Evolutionary conservation across 441 rosid species (phyloP).

Genomic region (Corymbia calophylla): DNA sequence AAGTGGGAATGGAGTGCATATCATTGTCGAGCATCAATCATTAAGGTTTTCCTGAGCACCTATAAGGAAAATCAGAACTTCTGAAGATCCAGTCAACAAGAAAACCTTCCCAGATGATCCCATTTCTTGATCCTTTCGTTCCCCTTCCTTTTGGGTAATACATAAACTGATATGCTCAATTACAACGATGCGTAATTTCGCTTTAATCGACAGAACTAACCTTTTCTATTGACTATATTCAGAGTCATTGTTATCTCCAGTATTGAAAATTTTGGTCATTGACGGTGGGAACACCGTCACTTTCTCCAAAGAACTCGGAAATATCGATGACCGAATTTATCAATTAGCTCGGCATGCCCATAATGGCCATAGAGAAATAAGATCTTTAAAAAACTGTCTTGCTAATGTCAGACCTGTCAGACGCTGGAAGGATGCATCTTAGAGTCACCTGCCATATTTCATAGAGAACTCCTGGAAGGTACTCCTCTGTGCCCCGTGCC

Average conservation of each 20-base stretch:
- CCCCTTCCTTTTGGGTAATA: background rate
- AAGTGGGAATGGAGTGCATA: background rate
- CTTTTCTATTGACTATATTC: background rate
- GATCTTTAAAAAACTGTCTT: conserved; percentile 50
- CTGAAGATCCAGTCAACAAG: background rate
- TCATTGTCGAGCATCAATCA: background rate
- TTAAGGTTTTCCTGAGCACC: background rate
- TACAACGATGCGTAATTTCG: background rate
- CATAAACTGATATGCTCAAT: background rate
- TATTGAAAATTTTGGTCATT: background rate
- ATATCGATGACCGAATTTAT: background rate
- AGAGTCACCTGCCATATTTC: conserved; percentile 55
- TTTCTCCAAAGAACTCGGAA: background rate
- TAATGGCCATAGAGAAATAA: background rate
- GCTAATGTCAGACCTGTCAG: conserved; percentile 62
- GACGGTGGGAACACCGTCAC: background rate
- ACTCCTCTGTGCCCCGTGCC: background rate
- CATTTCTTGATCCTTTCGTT: background rate
- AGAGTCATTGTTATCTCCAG: background rate
- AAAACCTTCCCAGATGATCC: background rate
- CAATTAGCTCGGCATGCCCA: background rate
- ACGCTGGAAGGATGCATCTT: conserved; percentile 57
- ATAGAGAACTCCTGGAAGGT: conserved; percentile 23
- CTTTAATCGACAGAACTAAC: background rate
- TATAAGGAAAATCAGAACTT: rapidly evolving